Evolutionary conservation across 495 filamentous ascomycete genomes (phyloP).

Genomic region (Massariosphaeria phaeospora): DNA sequence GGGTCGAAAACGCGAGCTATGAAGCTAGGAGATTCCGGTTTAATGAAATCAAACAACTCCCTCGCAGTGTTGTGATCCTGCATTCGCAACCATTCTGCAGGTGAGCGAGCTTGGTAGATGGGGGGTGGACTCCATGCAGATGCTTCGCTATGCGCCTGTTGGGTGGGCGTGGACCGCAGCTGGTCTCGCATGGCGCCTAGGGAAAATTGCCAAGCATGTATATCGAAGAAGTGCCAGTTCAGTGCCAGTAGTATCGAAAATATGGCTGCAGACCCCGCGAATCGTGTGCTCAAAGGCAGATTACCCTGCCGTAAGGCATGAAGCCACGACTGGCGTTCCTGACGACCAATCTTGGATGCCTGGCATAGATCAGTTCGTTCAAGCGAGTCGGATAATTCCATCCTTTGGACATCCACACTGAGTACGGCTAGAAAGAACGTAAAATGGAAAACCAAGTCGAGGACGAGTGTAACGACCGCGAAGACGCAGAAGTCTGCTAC

Average conservation of each 20-base stretch:
- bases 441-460: slow-evolving; percentile 65
- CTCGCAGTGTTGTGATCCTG: slow-evolving; percentile 70
- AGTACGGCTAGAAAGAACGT: slow-evolving; percentile 70
- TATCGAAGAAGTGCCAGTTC: slow-evolving; percentile 64
- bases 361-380: slow-evolving; percentile 40
- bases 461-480: slow-evolving; percentile 59
- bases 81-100: slow-evolving; percentile 63
- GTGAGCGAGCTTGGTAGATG: slow-evolving; percentile 63
- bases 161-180: neutral
- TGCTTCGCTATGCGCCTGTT: too few species aligned
- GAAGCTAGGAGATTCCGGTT: slow-evolving; percentile 60
- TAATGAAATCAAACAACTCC: slow-evolving; percentile 64
- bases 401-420: slow-evolving; percentile 65
- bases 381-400: slow-evolving; percentile 57
- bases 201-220: slow-evolving; percentile 44
- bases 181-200: slow-evolving; percentile 38
- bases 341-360: slow-evolving; percentile 8
- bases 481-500: slow-evolving; percentile 67
- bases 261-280: slow-evolving; percentile 57
- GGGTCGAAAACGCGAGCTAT: slow-evolving; percentile 64
- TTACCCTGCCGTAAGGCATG: slow-evolving; percentile 48
- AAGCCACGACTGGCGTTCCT: slow-evolving; percentile 47
- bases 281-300: slow-evolving; percentile 53
- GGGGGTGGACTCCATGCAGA: slow-evolving; percentile 33
- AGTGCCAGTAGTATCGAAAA: slow-evolving; percentile 57